Base-by-base conservation (phyloP, 2,329 filamentous ascomycete genomes). In the Cercospora sp. region DNA sequence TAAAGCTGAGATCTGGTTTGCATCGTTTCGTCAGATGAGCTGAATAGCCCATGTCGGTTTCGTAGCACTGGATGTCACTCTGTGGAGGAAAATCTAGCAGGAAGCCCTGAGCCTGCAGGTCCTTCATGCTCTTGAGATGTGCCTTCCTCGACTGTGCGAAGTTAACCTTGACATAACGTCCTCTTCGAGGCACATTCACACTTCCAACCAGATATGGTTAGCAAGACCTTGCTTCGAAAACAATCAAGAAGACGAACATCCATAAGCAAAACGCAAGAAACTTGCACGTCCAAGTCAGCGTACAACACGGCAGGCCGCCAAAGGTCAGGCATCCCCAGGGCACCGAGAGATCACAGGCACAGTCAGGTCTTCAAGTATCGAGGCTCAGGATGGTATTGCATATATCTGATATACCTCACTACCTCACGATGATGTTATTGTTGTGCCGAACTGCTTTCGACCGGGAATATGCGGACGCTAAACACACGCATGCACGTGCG, bases 401-500 rank as follows among this genome's bases (percentile, higher is more conserved):
- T 55, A 26, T 55, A 55, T 55, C 26, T 55, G 49, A 55, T 55
- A 55, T 55, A 24, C 49, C 24, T 55, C 24, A n/a, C 49, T 55
- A 55, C 49, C 24, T 55, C 49, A 55, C 24, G 24, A 37, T 59
- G n/a, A 24, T 59, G 55, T 9, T 30, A 28, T 58, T 58, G 28
- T 18, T 21, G 16, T 34, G 55, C 55, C 30, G 30, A 58, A 32
- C 9, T 28, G 13, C 34, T 57, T 28, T 28, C 51, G 26, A 58
- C 34, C 62, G 62, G 62, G 32, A 45, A 24, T 65, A 59, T 18
- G 62, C 62, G 51, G 62, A 57, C 24, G 62, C 62, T 65, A 65
- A 12, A 12, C 60, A 51, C 21, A 59, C 59, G 34, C 16, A 43
- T 65, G 62, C 53, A 65, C 53, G 53, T 28, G 53, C 53, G 62